phyloP scores from a whole-genome alignment of 2,329 filamentous ascomycete species.

The Trichoderma hamatum region DNA sequence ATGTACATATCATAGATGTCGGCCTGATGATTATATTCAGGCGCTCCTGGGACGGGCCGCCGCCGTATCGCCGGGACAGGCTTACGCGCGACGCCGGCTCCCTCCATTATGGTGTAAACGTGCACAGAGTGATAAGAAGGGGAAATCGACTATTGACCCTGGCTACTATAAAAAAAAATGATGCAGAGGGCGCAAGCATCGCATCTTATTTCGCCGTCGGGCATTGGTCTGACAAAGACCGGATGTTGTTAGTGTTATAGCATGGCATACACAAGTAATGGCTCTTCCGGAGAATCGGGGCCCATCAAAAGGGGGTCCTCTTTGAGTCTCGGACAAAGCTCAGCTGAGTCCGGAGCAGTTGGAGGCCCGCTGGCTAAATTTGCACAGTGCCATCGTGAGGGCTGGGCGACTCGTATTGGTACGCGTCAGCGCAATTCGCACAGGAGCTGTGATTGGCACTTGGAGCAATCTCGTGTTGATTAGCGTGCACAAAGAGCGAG shows the following conservation, averaged over 20 bases:
- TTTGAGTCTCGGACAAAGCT: not conserved
- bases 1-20: slow-evolving; percentile 11
- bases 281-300: slow-evolving; percentile 14
- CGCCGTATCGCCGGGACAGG: slow-evolving; percentile 12
- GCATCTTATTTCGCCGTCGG: slow-evolving; percentile 1
- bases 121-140: not conserved
- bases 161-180: not conserved
- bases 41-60: slow-evolving; percentile 18
- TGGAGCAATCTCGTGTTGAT: slow-evolving; percentile 1
- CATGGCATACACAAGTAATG: slow-evolving; percentile 4
- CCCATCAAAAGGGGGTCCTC: slow-evolving; percentile 4
- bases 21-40: not conserved
- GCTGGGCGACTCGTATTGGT: slow-evolving; percentile 7
- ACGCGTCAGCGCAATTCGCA: slow-evolving; percentile 21
- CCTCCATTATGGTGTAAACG: not conserved
- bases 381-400: slow-evolving; percentile 5
- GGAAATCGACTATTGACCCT: not conserved
- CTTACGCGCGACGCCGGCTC: not conserved
- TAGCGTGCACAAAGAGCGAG: slow-evolving; percentile 5
- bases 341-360: not conserved
- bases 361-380: slow-evolving; percentile 4
- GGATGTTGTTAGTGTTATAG: not conserved
- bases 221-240: not conserved
- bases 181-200: not conserved
- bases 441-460: not conserved